phyloP scores from a whole-genome alignment of 2,329 filamentous ascomycete genomes.

The Xylaria sp. region DNA sequence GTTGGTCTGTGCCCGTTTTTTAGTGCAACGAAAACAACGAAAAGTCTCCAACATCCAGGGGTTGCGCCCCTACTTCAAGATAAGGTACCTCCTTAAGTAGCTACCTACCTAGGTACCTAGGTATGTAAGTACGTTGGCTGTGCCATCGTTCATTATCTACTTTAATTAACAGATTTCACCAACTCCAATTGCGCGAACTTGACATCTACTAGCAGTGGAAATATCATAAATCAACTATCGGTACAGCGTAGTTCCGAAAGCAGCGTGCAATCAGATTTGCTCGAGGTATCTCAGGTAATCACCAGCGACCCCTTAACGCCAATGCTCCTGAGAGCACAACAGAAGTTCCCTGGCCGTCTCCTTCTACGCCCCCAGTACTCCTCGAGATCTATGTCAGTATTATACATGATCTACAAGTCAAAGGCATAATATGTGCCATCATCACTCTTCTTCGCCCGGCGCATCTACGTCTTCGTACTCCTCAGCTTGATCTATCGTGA shows the following conservation, averaged over 20 bases:
- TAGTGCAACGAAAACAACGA: too few species aligned
- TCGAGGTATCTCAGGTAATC: conserved; percentile 32
- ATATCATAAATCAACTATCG: conserved; percentile 1
- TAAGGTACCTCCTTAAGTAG: too few species aligned
- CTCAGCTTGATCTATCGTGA: conserved; percentile 24
- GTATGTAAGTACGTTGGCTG: too few species aligned
- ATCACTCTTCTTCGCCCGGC: conserved; percentile 34
- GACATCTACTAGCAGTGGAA: not conserved
- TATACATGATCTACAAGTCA: conserved; percentile 30
- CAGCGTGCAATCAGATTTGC: conserved; percentile 8
- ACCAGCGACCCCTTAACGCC: conserved; percentile 32
- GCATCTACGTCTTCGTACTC: conserved; percentile 32
- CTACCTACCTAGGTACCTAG: too few species aligned
- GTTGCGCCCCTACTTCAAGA: not conserved
- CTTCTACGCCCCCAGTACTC: conserved; percentile 26
- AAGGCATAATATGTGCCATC: conserved; percentile 2
- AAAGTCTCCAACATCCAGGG: conserved; percentile 21
- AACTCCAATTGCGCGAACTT: not conserved
- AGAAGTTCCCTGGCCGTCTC: conserved; percentile 10
- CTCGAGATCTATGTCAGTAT: conserved; percentile 12
- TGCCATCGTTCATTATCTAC: too few species aligned
- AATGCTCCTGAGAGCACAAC: conserved; percentile 20
- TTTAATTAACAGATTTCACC: too few species aligned
- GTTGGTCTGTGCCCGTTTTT: conserved; percentile 16
- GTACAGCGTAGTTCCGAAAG: not conserved